These are phyloP conservation scores for Amylocarpus encephaloides DNA, from an alignment of 2,329 filamentous ascomycete species.

Conservation along the genomic window DNA sequence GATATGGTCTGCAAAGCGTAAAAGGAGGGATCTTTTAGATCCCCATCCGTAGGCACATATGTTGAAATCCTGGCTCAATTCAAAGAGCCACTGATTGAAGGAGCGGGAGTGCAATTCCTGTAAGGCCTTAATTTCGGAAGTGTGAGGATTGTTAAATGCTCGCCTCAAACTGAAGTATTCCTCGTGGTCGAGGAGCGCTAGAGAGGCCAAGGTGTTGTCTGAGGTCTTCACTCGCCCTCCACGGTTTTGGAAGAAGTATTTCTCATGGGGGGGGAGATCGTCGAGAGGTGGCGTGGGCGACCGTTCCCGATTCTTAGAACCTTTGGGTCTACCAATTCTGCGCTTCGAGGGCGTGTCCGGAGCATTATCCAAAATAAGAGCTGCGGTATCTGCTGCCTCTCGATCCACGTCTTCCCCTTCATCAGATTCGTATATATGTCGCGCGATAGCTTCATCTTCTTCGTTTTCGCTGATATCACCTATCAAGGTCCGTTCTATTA, in stretches of 20 bases:
- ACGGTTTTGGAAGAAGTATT: conserved; percentile 90
- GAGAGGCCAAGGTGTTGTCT: conserved; percentile 70
- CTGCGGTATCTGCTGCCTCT: conserved; percentile 11
- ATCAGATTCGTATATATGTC: conserved; percentile 59
- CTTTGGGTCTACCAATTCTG: conserved; percentile 38
- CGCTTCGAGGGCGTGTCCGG: conserved; percentile 48
- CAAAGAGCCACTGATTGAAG: conserved; percentile 89
- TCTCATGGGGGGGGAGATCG: conserved; percentile 79
- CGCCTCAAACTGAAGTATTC: conserved; percentile 75
- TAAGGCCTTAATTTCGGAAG: conserved; percentile 62
- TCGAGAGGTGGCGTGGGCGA: conserved; percentile 62
- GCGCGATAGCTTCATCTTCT: conserved; percentile 59
- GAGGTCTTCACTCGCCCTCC: conserved; percentile 78
- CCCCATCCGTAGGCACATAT: conserved; percentile 90
- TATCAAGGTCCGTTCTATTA: conserved; percentile 66
- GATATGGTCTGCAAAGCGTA: conserved; percentile 67
- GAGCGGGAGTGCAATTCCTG: conserved; percentile 70
- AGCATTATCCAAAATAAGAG: conserved; percentile 28
- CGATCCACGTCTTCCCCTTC: conserved; percentile 35
- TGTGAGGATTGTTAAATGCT: conserved; percentile 59
- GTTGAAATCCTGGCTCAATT: conserved; percentile 79
- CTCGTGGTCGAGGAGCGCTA: conserved; percentile 78
- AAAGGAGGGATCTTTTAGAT: conserved; percentile 72
- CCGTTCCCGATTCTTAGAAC: conserved; percentile 44
- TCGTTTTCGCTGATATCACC: conserved; percentile 64